phyloP scores from a whole-genome alignment of 768 basidiomycete genomes.

The Kwoniella dejecticola region DNA sequence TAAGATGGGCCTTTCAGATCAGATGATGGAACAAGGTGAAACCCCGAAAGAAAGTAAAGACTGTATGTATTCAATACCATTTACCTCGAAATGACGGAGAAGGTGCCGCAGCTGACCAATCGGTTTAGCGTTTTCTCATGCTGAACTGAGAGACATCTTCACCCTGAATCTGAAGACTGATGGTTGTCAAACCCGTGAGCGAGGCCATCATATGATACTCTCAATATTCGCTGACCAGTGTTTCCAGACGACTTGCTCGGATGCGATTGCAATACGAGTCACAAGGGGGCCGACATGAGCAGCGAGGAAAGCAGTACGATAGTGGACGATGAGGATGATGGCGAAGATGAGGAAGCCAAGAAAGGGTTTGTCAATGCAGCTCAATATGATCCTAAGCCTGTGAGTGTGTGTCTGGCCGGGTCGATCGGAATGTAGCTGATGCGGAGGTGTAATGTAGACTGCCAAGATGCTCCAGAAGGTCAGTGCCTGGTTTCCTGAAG shows the following conservation, averaged over 20 bases:
- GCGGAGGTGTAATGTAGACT: slow-evolving; percentile 17
- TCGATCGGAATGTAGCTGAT: slow-evolving; percentile 2
- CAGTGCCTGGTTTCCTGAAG: neutral
- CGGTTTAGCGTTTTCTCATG: slow-evolving; percentile 45
- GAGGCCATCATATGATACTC: neutral
- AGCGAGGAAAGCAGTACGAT: slow-evolving; percentile 39
- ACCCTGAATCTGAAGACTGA: slow-evolving; percentile 73
- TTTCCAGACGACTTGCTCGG: slow-evolving; percentile 73
- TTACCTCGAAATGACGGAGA: neutral
- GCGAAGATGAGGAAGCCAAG: slow-evolving; percentile 33
- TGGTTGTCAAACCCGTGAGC: slow-evolving; percentile 73
- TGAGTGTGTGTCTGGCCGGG: slow-evolving; percentile 24
- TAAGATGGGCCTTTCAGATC: slow-evolving; percentile 85
- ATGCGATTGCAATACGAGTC: slow-evolving; percentile 61
- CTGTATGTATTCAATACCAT: slow-evolving; percentile 59
- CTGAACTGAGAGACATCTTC: slow-evolving; percentile 87
- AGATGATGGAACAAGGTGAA: slow-evolving; percentile 57
- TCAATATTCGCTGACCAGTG: slow-evolving; percentile 17
- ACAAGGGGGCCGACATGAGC: slow-evolving; percentile 10
- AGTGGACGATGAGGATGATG: slow-evolving; percentile 37
- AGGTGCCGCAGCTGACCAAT: neutral
- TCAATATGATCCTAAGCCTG: slow-evolving; percentile 49
- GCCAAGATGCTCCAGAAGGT: slow-evolving; percentile 46
- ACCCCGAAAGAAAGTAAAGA: slow-evolving; percentile 75
- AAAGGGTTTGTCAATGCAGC: slow-evolving; percentile 44